Evolutionary conservation across 2,329 filamentous ascomycete genomes (phyloP).

Genomic region (Lasiodiplodia sp.): DNA sequence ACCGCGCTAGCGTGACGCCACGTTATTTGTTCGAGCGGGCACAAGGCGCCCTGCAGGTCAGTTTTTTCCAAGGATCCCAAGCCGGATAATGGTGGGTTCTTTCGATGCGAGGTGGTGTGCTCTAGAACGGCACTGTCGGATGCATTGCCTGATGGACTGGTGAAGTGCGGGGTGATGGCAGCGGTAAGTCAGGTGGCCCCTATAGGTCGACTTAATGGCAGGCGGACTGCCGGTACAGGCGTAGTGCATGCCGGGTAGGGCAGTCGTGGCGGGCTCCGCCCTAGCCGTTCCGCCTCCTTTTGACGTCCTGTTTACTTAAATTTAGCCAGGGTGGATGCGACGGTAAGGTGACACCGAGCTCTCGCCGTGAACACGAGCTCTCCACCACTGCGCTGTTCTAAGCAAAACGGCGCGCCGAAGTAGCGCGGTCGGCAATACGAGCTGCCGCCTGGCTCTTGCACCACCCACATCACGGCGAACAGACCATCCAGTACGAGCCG

Average conservation of each 20-base stretch:
- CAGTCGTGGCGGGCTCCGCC: slow-evolving; percentile 5
- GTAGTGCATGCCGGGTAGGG: background rate
- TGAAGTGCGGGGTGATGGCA: slow-evolving; percentile 20
- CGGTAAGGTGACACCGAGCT: slow-evolving; percentile 20
- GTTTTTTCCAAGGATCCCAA: background rate
- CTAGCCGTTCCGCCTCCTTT: slow-evolving; percentile 21
- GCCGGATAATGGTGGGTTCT: background rate
- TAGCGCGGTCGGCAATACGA: slow-evolving; percentile 15
- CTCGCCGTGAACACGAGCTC: slow-evolving; percentile 20
- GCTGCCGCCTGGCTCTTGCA: slow-evolving; percentile 7
- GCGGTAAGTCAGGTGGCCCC: slow-evolving; percentile 18
- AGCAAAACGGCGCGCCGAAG: slow-evolving; percentile 19
- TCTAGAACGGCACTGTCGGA: background rate
- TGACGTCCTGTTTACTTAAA: slow-evolving; percentile 16
- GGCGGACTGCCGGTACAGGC: background rate
- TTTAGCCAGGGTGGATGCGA: slow-evolving; percentile 22
- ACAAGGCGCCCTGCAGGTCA: background rate
- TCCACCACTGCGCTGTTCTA: slow-evolving; percentile 10
- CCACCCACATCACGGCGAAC: slow-evolving; percentile 14
- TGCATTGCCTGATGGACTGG: background rate
- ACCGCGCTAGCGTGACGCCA: background rate
- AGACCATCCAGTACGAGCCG: slow-evolving; percentile 11
- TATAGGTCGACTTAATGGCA: background rate
- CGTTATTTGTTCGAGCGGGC: slow-evolving; percentile 3
- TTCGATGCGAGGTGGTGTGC: slow-evolving; percentile 1